Percentiles rank a stretch among this genome's conserved stretches.
These are phyloP conservation scores for Ambrosia hybrid DNA, from an alignment of 140 eudicot genomes.

Conservation along the genomic window DNA sequence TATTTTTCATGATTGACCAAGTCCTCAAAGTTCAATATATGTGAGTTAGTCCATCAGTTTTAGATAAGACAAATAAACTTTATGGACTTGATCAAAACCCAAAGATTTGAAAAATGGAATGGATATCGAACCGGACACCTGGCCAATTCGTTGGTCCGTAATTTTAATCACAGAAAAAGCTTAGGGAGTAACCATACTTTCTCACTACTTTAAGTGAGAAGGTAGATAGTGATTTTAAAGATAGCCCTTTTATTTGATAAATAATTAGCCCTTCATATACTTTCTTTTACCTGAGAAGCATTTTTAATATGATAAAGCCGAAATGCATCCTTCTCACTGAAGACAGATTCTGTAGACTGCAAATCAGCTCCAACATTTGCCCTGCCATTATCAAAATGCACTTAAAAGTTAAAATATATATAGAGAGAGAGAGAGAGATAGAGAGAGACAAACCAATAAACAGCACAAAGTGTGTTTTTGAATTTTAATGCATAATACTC, in stretches of 20 bases:
- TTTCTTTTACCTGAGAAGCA: slow-evolving; percentile 68
- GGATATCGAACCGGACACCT: too few relatives aligned
- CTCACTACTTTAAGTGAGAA: too few relatives aligned
- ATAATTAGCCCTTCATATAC: background rate
- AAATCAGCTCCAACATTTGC: slow-evolving; percentile 41
- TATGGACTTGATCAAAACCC: too few relatives aligned
- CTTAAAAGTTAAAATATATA: background rate
- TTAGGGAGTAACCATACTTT: too few relatives aligned
- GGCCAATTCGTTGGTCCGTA: too few relatives aligned
- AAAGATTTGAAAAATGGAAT: too few relatives aligned
- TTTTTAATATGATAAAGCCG: slow-evolving; percentile 68
- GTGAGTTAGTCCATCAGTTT: too few relatives aligned
- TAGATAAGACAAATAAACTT: too few relatives aligned
- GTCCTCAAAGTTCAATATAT: too few relatives aligned
- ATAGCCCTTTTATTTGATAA: background rate
- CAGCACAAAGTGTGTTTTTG: background rate
- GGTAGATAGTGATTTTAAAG: background rate
- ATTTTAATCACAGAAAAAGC: background rate
- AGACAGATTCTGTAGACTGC: slow-evolving; percentile 35
- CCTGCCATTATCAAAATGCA: slow-evolving; percentile 41
- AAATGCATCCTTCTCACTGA: slow-evolving; percentile 40
- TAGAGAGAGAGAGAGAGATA: too few relatives aligned
- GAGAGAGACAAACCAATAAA: background rate
- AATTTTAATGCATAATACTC: background rate
- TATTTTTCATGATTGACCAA: too few relatives aligned